Conservation (phyloP, 305 asterid species). For the Fraxinus greggii region DNA sequence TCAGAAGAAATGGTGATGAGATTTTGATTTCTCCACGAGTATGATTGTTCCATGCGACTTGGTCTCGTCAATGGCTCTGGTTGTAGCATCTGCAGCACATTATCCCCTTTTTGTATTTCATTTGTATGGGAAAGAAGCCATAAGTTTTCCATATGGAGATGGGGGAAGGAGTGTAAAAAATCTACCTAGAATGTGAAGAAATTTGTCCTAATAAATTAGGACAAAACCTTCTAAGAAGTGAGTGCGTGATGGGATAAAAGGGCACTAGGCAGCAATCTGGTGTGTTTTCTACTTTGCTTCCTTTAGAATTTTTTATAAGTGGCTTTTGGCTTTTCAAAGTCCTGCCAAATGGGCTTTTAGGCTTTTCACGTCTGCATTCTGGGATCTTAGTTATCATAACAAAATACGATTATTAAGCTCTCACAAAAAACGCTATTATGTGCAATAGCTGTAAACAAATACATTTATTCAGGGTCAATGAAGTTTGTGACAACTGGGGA, state of each 20-base stretch:
- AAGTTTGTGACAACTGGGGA: background rate
- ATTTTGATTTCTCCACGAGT: background rate
- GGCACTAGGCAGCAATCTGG: background rate
- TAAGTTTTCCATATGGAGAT: background rate
- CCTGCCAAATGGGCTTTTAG: no score
- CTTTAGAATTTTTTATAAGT: no score
- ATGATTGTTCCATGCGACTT: background rate
- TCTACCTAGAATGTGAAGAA: no score
- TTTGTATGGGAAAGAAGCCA: background rate
- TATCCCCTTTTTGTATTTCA: background rate
- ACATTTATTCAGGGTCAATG: background rate
- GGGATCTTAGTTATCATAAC: background rate
- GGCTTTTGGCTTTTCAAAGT: no score
- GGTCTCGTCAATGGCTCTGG: background rate
- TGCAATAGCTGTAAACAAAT: background rate
- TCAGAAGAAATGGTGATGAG: background rate
- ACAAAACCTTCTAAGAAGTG: no score
- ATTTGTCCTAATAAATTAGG: no score
- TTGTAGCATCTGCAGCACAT: background rate
- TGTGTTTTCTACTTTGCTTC: background rate
- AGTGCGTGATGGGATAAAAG: background rate
- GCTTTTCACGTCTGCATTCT: background rate
- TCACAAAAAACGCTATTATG: background rate
- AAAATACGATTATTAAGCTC: no score
- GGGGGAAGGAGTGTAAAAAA: background rate